Conservation (phyloP, 2,329 filamentous ascomycete genomes). For the Lojkania enalia region DNA sequence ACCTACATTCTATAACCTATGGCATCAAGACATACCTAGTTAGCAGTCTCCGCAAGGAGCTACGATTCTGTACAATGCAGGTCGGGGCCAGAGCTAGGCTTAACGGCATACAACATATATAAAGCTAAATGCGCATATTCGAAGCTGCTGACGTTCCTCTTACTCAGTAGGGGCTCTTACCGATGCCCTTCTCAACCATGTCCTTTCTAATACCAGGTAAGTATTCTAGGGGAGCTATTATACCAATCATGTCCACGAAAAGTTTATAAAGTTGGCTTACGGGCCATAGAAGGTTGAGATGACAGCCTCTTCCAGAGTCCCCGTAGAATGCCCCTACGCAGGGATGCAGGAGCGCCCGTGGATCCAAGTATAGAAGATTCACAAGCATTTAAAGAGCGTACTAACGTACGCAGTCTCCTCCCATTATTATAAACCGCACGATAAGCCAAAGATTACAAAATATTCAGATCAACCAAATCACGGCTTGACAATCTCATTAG, state of each 20-base stretch:
- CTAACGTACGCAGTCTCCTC: not conserved
- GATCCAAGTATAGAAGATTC: not conserved
- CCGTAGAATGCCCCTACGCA: conserved; percentile 2
- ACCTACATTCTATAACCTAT: not conserved
- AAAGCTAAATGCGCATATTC: not conserved
- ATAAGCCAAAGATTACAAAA: conserved; percentile 1
- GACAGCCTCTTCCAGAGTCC: conserved; percentile 5
- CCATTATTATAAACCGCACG: not conserved
- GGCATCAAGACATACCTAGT: not conserved
- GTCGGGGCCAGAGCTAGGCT: not conserved
- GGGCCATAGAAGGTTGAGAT: not conserved
- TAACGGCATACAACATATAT: not conserved
- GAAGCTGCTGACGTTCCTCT: not conserved
- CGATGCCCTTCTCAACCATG: not conserved
- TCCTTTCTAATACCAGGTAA: not conserved
- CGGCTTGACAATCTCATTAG: not conserved
- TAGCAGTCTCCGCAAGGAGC: not conserved
- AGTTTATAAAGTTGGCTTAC: conserved; percentile 1
- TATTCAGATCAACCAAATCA: not conserved
- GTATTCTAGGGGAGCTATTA: conserved; percentile 3
- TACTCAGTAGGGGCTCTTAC: not conserved
- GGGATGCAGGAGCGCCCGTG: conserved; percentile 1
- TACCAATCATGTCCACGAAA: conserved; percentile 2
- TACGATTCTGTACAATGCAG: not conserved
- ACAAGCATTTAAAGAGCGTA: conserved; percentile 4